Evolutionary conservation across 2,329 filamentous ascomycete species (phyloP), one percentile per base, ranked within the genome.

Genomic region (Orbilia quercus): DNA sequence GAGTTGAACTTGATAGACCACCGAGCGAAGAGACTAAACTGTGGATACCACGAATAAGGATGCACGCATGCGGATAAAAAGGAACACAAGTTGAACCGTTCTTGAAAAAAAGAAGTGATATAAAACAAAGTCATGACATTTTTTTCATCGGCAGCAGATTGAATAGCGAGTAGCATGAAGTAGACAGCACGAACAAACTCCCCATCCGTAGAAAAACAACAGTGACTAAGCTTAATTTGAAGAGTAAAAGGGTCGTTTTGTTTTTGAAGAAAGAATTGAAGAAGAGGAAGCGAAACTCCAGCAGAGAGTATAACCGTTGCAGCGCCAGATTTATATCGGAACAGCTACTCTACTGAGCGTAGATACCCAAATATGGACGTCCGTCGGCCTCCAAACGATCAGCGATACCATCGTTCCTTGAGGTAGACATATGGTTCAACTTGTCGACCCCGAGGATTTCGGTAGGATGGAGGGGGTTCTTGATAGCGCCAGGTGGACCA

Each of bases 311-410:
- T 4, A 31, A 9, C 28, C 28, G 9, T 31, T 31, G 28, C 28
- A 9, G 4, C 9, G 9, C 28, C 28, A 31, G 28, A n/a, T 31
- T 9, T 31, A 9, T 31, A 31, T 31, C 28, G 4, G 9, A 31
- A 9, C 9, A 31, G 4, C 2, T 16, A 45, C 4, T 45, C 77
- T 79, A 80, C 73, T 79, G 78, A 70, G 80, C 77, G 66, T 80
- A 81, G 31, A 79, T 78, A 51, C 78, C 77, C 55, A 81, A 78
- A 64, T 78, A 79, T 12, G 76, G 77, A 59, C 79, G 78, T 44
- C 77, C 73, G 60, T 80, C 78, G 53, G 78, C 79, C 72, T 80
- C 80, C 51, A 79, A 69, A 22, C 78, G 75, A 63, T 79, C 78
- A 48, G 76, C 75, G 44, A 76, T 66, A 38, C 69, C 75, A 54